Evolutionary conservation across 805 yeast species (phyloP).

Genomic region (Lipomyces anomalus): DNA sequence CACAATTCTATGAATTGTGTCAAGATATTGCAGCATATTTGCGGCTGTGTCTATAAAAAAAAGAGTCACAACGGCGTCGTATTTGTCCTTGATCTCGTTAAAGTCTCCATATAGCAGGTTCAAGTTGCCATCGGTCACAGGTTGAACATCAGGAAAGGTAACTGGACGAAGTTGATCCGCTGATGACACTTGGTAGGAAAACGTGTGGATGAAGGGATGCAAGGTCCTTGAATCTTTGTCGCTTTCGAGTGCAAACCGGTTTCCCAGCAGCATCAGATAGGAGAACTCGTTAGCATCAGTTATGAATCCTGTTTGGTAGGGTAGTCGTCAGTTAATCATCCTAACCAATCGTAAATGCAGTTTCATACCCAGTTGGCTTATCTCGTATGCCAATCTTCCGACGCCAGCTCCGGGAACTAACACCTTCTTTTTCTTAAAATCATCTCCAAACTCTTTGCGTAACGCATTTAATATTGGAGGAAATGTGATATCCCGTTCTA

Average conservation of each 20-base stretch:
- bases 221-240: slow-evolving; percentile 22
- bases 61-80: slow-evolving; percentile 43
- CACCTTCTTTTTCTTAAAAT: slow-evolving; percentile 35
- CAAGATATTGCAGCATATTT: slow-evolving; percentile 69
- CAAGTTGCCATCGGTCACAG: slow-evolving; percentile 10
- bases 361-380: slow-evolving; percentile 17
- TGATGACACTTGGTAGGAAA: slow-evolving; percentile 54
- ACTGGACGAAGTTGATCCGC: slow-evolving; percentile 49
- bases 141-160: slow-evolving; percentile 34
- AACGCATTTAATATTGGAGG: slow-evolving; percentile 47
- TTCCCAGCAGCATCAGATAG: slow-evolving; percentile 64
- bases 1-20: slow-evolving; percentile 49
- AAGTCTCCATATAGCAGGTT: slow-evolving; percentile 53
- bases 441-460: slow-evolving; percentile 29
- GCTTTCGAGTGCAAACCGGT: slow-evolving; percentile 28
- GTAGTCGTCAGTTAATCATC: not conserved
- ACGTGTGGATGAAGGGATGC: slow-evolving; percentile 49
- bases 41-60: slow-evolving; percentile 93
- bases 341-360: not conserved
- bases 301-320: slow-evolving; percentile 31
- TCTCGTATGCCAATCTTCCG: slow-evolving; percentile 68
- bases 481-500: slow-evolving; percentile 50
- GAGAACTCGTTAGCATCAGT: slow-evolving; percentile 77
- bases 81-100: slow-evolving; percentile 42
- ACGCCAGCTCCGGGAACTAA: slow-evolving; percentile 86